phyloP scores from a whole-genome alignment of 2,329 filamentous ascomycete species.

The Neonectria coccinea region DNA sequence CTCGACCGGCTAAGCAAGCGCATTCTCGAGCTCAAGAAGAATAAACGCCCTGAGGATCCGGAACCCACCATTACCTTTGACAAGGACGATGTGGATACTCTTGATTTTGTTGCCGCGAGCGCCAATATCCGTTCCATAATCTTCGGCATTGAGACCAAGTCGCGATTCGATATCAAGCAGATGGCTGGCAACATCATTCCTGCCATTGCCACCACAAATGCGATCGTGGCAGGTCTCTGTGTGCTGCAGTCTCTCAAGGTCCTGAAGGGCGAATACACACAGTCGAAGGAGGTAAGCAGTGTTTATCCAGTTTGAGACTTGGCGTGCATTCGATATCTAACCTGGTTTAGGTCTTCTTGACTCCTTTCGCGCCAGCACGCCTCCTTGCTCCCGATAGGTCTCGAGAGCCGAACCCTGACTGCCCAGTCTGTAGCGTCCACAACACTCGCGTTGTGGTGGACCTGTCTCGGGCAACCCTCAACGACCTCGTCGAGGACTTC shows the following conservation, averaged over 20 bases:
- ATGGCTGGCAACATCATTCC: constrained; percentile 99
- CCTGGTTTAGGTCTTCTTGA: constrained; percentile 76
- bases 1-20: constrained; percentile 81
- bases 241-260: constrained; percentile 95
- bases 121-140: constrained; percentile 89
- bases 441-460: constrained; percentile 77
- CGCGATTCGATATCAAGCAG: constrained; percentile 97
- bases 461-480: constrained; percentile 76
- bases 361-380: constrained; percentile 70
- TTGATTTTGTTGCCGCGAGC: constrained; percentile 92
- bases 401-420: constrained; percentile 79
- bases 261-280: constrained; percentile 75
- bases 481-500: constrained; percentile 81
- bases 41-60: constrained; percentile 60
- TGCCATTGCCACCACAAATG: constrained; percentile 97
- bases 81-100: constrained; percentile 94
- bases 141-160: constrained; percentile 90
- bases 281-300: constrained; percentile 76
- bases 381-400: constrained; percentile 69
- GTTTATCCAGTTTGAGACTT: no score
- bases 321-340: constrained; percentile 4
- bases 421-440: constrained; percentile 83
- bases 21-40: constrained; percentile 71
- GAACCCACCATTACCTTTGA: constrained; percentile 85
- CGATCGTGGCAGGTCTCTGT: constrained; percentile 92